A percentile compares a stretch with the other conserved stretches of the same genome.
Evolutionary conservation across 805 yeast genomes (phyloP).

Genomic region (Wickerhamiella allomyrinae): DNA sequence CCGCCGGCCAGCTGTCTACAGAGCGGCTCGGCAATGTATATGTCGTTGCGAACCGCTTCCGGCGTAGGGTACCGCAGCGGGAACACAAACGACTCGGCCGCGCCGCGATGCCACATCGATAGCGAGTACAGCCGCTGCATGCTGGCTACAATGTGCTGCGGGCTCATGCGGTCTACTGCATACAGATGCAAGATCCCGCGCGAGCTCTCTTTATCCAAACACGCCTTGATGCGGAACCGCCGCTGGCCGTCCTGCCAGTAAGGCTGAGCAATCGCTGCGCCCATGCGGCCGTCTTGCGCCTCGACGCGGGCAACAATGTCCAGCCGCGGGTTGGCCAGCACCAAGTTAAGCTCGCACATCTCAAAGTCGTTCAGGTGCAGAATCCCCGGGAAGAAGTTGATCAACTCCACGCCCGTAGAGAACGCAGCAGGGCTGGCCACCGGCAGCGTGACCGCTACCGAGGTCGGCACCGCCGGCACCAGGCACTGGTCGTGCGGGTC

Average conservation of each 20-base stretch:
- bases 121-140: constrained; percentile 62
- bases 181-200: constrained; percentile 66
- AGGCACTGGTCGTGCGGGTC: constrained; percentile 72
- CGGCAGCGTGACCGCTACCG: constrained; percentile 68
- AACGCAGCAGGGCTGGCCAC: constrained; percentile 74
- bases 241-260: constrained; percentile 53
- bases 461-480: constrained; percentile 67
- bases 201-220: constrained; percentile 52
- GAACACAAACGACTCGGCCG: constrained; percentile 38
- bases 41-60: constrained; percentile 51
- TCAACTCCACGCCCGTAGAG: constrained; percentile 40
- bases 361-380: constrained; percentile 63
- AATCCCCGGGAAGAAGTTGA: constrained; percentile 63
- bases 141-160: constrained; percentile 15
- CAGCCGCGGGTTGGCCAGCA: constrained; percentile 47
- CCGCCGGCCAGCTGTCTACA: constrained; percentile 42
- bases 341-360: constrained; percentile 61
- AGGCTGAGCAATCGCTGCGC: constrained; percentile 60
- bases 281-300: constrained; percentile 30
- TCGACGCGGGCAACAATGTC: constrained; percentile 44
- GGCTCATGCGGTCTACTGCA: constrained; percentile 20
- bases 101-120: constrained; percentile 62
- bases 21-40: constrained; percentile 80
- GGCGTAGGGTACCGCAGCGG: constrained; percentile 62
- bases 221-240: constrained; percentile 64